phyloP scores from a whole-genome alignment of 805 yeast species.

The Yamadazyma akitaensis region DNA sequence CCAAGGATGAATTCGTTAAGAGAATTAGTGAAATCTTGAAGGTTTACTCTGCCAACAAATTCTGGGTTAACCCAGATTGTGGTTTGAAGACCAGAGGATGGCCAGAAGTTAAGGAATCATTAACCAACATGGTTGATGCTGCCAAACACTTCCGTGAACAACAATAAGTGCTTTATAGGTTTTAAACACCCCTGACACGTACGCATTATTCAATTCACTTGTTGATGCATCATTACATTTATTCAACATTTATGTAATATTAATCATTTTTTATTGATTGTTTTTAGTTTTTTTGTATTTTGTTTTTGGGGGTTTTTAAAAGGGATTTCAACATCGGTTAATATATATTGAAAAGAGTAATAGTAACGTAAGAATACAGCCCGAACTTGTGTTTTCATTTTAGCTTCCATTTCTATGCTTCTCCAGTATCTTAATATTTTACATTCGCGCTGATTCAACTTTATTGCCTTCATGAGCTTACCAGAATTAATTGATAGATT shows the following conservation, averaged over 20 bases:
- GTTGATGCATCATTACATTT: constrained; percentile 39
- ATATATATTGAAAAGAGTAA: constrained; percentile 6
- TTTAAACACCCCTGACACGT: constrained; percentile 15
- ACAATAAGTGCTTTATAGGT: constrained; percentile 23
- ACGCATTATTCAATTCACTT: constrained; percentile 43
- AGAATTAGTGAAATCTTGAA: constrained; percentile 93
- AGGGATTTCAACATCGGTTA: constrained; percentile 52
- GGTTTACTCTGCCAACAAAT: constrained; percentile 95
- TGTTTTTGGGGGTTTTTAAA: constrained; percentile 32
- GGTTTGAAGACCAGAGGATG: constrained; percentile 99
- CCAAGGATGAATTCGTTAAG: constrained; percentile 91
- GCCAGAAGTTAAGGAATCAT: constrained; percentile 93
- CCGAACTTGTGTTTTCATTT: no score
- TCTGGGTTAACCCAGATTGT: constrained; percentile 99
- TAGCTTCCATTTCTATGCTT: no score
- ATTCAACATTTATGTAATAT: constrained; percentile 50
- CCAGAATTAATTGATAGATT: constrained; percentile 29
- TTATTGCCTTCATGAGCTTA: background rate
- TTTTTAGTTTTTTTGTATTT: constrained; percentile 14
- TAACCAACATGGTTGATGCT: constrained; percentile 98
- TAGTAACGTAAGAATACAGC: no score
- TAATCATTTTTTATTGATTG: constrained; percentile 8
- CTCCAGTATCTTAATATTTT: no score
- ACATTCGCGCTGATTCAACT: background rate
- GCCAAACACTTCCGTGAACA: constrained; percentile 80